Evolutionary conservation across 208 protist species (phyloP), one percentile per base, ranked within the genome.

Genomic region (Histomonas meleagridis): DNA sequence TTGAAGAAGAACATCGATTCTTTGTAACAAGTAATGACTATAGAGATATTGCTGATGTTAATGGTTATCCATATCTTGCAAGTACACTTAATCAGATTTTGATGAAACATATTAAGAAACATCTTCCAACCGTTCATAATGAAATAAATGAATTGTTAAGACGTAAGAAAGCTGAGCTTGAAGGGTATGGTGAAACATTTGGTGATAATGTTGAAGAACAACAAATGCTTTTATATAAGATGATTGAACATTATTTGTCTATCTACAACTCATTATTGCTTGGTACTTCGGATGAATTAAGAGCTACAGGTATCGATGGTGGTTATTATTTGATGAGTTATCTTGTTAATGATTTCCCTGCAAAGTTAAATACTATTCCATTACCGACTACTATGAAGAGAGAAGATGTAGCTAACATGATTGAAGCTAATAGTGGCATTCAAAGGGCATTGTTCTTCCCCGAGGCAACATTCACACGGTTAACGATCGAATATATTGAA

Each of bases 101-200:
- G n/a, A 95, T 99, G 81, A 94, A 96, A 91, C 97, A 99, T 95
- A 98, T 99, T 92, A 95, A 96, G 81, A 78, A 94, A 12, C 95
- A 95, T 32, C 96, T 99, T 72, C 98, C 97, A 38, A 95, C 97
- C 7, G 95, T 99, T 35, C 97, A 91, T 12, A 91, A 69, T 38
- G 92, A 93, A 53, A 72, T 94, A 18, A 62, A 91, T 38, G 90
- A 60, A 40, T 60, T 81, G 26, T 92, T 94, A 4, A 9, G 76
- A 3, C 32, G 92, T 40, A 70, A 70, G 70, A 90, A 70, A 18
- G 32, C 35, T n/a, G 93, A 93, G 55, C 78, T 93, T 60, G 26
- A 5, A 35, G 86, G 55, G 18, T 91, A 72, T 28, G 86, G 86
- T 51, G 86, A 86, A n/a, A 18, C 26, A 55, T 86, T 86, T 46